Evolutionary conservation across 495 filamentous ascomycete genomes (phyloP).

Genomic region (Immersiella caudata): DNA sequence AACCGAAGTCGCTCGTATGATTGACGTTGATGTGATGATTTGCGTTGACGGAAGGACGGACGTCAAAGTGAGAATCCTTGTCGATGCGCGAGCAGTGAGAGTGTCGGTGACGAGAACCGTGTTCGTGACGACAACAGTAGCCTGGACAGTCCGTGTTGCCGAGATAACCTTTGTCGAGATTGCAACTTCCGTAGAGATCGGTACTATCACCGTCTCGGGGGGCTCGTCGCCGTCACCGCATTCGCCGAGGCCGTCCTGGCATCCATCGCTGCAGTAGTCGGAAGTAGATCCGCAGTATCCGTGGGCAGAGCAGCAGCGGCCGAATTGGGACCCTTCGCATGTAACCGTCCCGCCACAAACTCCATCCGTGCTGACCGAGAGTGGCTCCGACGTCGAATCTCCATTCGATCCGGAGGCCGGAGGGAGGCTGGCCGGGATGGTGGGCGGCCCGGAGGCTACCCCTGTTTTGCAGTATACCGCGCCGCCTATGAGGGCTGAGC

Average conservation of each 20-base stretch:
- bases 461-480: neutral
- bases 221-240: neutral
- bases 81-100: neutral
- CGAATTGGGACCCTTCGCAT: conserved; percentile 30
- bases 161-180: neutral
- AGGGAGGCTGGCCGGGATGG: neutral
- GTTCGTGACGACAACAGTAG: neutral
- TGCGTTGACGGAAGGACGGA: neutral
- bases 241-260: neutral
- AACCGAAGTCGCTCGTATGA: neutral
- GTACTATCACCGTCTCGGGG: neutral
- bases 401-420: too few species aligned
- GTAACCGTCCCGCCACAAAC: too few species aligned
- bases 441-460: neutral
- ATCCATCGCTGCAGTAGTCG: conserved; percentile 33
- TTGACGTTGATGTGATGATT: neutral
- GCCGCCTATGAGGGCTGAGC: neutral
- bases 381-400: too few species aligned
- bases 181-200: neutral
- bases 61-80: neutral
- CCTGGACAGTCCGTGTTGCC: neutral
- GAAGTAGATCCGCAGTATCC: conserved; percentile 36
- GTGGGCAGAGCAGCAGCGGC: conserved; percentile 42
- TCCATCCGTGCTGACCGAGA: neutral
- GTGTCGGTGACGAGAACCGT: conserved; percentile 1